Percentiles rank a stretch among this genome's conserved stretches.
Evolutionary conservation across 2,329 filamentous ascomycete species (phyloP).

Genomic region (Aspergillus neoniger): DNA sequence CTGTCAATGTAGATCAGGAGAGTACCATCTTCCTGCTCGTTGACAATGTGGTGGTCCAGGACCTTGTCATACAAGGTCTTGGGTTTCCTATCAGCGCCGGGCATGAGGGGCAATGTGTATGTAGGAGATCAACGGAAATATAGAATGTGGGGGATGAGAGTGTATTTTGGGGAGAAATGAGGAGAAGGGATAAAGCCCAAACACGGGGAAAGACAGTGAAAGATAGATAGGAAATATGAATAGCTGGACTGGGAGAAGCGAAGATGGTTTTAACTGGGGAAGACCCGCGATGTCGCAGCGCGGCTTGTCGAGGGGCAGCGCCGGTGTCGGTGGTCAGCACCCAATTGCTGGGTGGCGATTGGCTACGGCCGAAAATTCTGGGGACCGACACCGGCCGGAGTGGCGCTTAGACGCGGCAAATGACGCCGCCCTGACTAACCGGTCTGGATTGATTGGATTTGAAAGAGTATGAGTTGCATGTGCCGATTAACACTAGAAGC

Average conservation of each 20-base stretch:
- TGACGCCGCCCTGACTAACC: slow-evolving; percentile 14
- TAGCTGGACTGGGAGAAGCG: neutral
- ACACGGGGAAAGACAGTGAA: slow-evolving; percentile 9
- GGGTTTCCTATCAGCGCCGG: slow-evolving; percentile 68
- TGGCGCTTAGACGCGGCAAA: slow-evolving; percentile 19
- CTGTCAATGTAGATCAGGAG: slow-evolving; percentile 91
- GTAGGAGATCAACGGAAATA: neutral
- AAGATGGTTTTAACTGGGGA: slow-evolving; percentile 26
- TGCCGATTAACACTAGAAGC: neutral
- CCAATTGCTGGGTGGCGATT: slow-evolving; percentile 30
- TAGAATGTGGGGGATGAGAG: slow-evolving; percentile 1
- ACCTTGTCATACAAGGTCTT: slow-evolving; percentile 98
- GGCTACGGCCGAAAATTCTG: slow-evolving; percentile 17
- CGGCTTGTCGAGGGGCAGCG: slow-evolving; percentile 32
- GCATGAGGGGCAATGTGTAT: slow-evolving; percentile 61
- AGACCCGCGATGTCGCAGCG: slow-evolving; percentile 39
- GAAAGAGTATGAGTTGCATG: neutral
- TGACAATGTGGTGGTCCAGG: slow-evolving; percentile 88
- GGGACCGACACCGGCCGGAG: slow-evolving; percentile 12
- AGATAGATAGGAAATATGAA: neutral
- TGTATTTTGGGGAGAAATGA: neutral
- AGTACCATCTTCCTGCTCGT: slow-evolving; percentile 92
- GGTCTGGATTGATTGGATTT: slow-evolving; percentile 13
- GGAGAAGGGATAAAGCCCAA: slow-evolving; percentile 9
- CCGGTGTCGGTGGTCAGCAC: slow-evolving; percentile 43